These are phyloP conservation scores for Botrytis cinerea DNA, from an alignment of 2,329 filamentous ascomycete species.

Conservation along the genomic window DNA sequence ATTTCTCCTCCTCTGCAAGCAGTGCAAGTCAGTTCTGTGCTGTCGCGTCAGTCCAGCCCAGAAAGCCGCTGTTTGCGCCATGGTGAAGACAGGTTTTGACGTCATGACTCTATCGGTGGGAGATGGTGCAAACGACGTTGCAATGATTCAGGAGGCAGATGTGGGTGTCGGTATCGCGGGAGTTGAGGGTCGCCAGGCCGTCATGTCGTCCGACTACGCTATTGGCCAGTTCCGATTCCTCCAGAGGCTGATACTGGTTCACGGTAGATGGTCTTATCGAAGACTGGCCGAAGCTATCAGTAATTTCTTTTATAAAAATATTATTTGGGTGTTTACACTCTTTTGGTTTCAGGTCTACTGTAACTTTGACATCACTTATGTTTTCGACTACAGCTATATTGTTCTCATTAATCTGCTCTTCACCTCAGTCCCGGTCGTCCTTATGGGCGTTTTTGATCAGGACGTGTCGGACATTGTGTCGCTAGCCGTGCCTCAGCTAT, in stretches of 20 bases:
- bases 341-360: slow-evolving; percentile 98
- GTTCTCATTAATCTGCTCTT: slow-evolving; percentile 95
- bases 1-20: slow-evolving; percentile 92
- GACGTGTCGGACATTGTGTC: slow-evolving; percentile 95
- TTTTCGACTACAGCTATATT: slow-evolving; percentile 98
- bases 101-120: slow-evolving; percentile 95
- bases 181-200: slow-evolving; percentile 87
- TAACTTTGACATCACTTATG: slow-evolving; percentile 93
- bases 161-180: slow-evolving; percentile 96
- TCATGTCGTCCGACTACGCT: slow-evolving; percentile 95
- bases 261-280: slow-evolving; percentile 95
- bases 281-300: slow-evolving; percentile 89
- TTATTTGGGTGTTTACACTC: slow-evolving; percentile 93
- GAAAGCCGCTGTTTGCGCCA: slow-evolving; percentile 92
- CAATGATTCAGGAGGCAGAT: slow-evolving; percentile 97
- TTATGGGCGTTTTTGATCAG: slow-evolving; percentile 96
- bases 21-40: slow-evolving; percentile 94
- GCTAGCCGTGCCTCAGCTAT: slow-evolving; percentile 90
- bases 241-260: slow-evolving; percentile 80
- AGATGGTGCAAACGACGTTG: slow-evolving; percentile 93
- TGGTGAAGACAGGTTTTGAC: slow-evolving; percentile 93
- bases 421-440: slow-evolving; percentile 88
- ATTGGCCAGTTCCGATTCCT: slow-evolving; percentile 93
- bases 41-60: slow-evolving; percentile 96
- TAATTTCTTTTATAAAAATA: slow-evolving; percentile 99